Evolutionary conservation across 768 basidiomycete genomes (phyloP), one percentile per base, ranked within the genome.

Genomic region (Phanerochaete carnosa): DNA sequence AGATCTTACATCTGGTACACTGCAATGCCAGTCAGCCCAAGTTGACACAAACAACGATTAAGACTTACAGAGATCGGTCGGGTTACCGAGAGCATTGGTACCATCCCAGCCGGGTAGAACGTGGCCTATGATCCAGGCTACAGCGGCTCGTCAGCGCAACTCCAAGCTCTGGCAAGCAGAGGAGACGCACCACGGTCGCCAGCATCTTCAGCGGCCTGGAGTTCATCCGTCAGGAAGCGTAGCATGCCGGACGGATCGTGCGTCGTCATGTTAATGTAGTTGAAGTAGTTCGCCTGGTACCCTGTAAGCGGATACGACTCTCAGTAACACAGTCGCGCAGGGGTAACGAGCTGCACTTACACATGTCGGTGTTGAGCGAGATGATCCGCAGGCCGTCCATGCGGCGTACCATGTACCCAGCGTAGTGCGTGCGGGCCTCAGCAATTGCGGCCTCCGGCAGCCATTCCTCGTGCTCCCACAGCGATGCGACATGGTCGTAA

Each of bases 381-480:
- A 92, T 89, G 32, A 92, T 72, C 37, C 89, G 79, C 15, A 92
- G 74, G 6, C 88, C 89, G 56, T 90, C 87, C 19, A 68, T 63
- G 23, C 89, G 81, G 63, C 79, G 79, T 28, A 90, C 88, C 77
- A 85, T 87, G 69, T 88, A 92, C 12, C 79, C 90, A 8, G 85
- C 79, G 65, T 91, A 92, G 70, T 92, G 89, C 0, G 85, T 75
- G 45, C 80, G 81, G 0, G 89, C 90, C 37, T 80, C 73, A 37
- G 77, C 69, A 1, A 84, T 82, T 6, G 82, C 83, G 13, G 80
- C 75, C 53, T 80, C 74, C 8, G 84, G 81, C 30, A 92, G 73
- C 90, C 90, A 92, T 2, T 80, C 68, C 66, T 92, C 83, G 59
- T 88, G 80, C 64, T 85, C 68, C 90, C 90, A 92, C 2, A 92